Evolutionary conservation across 805 yeast species (phyloP), one percentile per base, ranked within the genome.

Genomic region (Teunomyces pallodes): DNA sequence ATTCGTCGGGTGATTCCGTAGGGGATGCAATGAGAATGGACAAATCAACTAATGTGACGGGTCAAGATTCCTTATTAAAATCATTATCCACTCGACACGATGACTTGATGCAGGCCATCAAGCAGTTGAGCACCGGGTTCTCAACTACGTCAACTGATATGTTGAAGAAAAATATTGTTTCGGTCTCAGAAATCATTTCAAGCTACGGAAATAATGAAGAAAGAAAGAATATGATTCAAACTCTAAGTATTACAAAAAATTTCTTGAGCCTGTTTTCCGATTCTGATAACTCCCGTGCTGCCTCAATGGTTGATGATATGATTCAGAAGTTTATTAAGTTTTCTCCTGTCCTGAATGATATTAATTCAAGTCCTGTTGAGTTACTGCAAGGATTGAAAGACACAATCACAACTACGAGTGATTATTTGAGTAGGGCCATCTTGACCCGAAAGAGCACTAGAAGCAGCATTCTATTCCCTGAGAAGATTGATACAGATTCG

Each of bases 71-170:
- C 9, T 28, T 26, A 3, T 16, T 38, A n/a, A 38, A 38, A 26
- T 38, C 41, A 17, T 38, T 38, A 14, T 38, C 41, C 17, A n/a
- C 41, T 20, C 41, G 41, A 20, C 41, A 38, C n/a, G 41, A 38
- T 12, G 65, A 66, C 43, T 54, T 72, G 26, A 55, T 69, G 51
- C 64, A 61, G 46, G 74, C 70, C n/a, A 69, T 72, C 35, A 55
- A 70, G 32, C 71, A 67, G 43, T 69, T 70, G 75, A 68, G 75
- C 5, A 62, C 62, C 47, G 63, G 70, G 3, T 58, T 71, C 9
- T 45, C 56, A 6, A 31, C 54, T 5, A 52, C 47, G 2, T 41
- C 51, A 5, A 30, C 32, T 3, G 35, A 38, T 24, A 20, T 38
- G 10, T 38, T 38, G 41, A 38, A 24, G 27, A 38, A 26, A 5